phyloP scores from a whole-genome alignment of 1,284 basidiomycete genomes.

The Ganoderma boninense region DNA sequence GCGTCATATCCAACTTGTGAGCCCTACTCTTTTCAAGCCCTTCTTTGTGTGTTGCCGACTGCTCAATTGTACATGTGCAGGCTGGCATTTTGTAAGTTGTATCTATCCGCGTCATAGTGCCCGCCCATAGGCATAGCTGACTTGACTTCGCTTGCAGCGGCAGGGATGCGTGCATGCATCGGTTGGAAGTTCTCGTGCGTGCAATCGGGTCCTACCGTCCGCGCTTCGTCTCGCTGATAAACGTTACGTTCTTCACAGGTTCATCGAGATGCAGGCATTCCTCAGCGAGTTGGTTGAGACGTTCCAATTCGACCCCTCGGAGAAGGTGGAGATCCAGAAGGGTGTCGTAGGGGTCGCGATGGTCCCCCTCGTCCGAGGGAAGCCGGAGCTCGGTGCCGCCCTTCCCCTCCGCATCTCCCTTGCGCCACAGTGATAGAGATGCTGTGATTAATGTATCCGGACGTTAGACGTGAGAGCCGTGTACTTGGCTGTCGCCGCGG shows the following conservation, averaged over 20 bases:
- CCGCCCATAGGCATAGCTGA: neutral
- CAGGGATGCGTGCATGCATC: slow-evolving; percentile 42
- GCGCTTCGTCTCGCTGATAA: neutral
- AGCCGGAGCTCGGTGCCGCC: slow-evolving; percentile 46
- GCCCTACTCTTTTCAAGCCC: slow-evolving; percentile 23
- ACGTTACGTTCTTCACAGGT: slow-evolving; percentile 21
- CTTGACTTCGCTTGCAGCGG: slow-evolving; percentile 22
- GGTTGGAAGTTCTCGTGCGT: slow-evolving; percentile 47
- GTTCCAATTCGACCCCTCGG: slow-evolving; percentile 41
- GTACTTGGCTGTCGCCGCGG: too few species aligned
- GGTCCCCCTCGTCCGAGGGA: slow-evolving; percentile 54
- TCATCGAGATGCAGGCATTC: slow-evolving; percentile 41
- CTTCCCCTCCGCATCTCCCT: slow-evolving; percentile 24
- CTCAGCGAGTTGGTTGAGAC: slow-evolving; percentile 35
- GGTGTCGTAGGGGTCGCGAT: slow-evolving; percentile 49
- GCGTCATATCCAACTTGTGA: slow-evolving; percentile 61
- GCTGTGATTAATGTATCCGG: too few species aligned
- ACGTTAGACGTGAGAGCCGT: too few species aligned
- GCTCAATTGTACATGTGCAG: slow-evolving; percentile 1
- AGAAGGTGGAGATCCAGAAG: slow-evolving; percentile 45
- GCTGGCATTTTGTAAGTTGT: slow-evolving; percentile 27
- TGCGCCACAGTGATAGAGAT: neutral
- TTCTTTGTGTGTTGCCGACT: neutral
- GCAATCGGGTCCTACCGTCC: neutral
- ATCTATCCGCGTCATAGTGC: neutral